These are phyloP conservation scores for Leucocoprinus birnbaumii DNA, from an alignment of 768 basidiomycete genomes.

Conservation along the genomic window DNA sequence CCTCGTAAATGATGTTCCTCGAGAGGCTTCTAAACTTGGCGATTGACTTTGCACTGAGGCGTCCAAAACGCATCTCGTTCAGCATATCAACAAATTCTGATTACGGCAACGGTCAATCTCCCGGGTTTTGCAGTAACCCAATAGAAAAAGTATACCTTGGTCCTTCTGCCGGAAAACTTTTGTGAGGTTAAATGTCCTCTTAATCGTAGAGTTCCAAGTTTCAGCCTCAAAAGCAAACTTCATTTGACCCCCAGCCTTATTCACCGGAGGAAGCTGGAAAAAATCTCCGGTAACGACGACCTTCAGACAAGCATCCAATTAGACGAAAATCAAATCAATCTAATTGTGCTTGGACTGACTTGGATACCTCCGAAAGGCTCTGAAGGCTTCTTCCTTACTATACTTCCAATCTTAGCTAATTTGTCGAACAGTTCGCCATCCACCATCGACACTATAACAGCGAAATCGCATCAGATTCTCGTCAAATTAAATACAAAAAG, in stretches of 20 bases:
- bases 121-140: not conserved
- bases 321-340: not conserved
- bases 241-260: conserved; percentile 51
- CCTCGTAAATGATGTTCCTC: conserved; percentile 68
- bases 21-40: conserved; percentile 67
- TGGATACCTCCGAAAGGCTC: conserved; percentile 94
- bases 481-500: conserved; percentile 2
- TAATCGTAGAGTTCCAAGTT: conserved; percentile 70
- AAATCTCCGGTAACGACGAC: conserved; percentile 95
- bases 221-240: conserved; percentile 93
- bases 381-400: conserved; percentile 50
- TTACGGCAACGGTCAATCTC: not conserved
- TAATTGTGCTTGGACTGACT: conserved; percentile 33
- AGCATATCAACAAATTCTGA: conserved; percentile 93
- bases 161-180: conserved; percentile 96
- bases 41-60: conserved; percentile 61
- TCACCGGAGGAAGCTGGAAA: conserved; percentile 95
- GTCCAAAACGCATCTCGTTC: conserved; percentile 97
- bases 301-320: conserved; percentile 31
- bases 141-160: conserved; percentile 52
- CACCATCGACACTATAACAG: conserved; percentile 86
- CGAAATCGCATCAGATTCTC: not conserved
- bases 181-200: conserved; percentile 86
- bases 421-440: conserved; percentile 94
- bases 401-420: conserved; percentile 65